Base-by-base conservation (phyloP, 2,329 filamentous ascomycete species). In the Neofusicoccum kwambonambiense region DNA sequence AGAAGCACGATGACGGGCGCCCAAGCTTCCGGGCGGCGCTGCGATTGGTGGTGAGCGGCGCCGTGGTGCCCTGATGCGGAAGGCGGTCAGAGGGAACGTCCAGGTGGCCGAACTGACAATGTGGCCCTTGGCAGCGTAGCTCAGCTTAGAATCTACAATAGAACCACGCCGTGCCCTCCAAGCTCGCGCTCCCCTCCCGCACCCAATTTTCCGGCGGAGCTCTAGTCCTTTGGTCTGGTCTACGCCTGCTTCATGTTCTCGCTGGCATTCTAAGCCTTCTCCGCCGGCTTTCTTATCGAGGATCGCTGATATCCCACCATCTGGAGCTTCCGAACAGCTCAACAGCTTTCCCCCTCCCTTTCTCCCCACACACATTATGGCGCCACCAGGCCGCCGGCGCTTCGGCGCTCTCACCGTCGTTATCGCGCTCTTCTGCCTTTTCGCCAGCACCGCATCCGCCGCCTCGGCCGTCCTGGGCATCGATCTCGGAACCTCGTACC, bases 401-500 rank as follows among this genome's bases (percentile, higher is more conserved):
- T 68, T 67, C 56, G 67, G 67, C 34, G 78, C 79, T 66, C 72
- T 83, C 65, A 70, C 82, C 13, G 70, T 85, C 56, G 70, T 87
- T 39, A 72, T 88, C 19, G 79, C 81, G 65, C 79, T 86, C 65
- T 69, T 84, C 64, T 78, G 86, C 64, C 79, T 89, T 65, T 83
- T 87, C 70, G 79, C 80, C 22, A 80, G 81, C 67, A 83, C 85
- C 61, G 84, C 86, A 65, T 86, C 85, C 64, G 87, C 86, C 64
- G 85, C 86, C 42, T 87, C 92, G 8, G 92, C 92, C 62, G 93
- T 98, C 17, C 83, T 99, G 22, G 95, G 95, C 68, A 86, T 99
- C 72, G 95, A 99, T 79, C 84, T 99, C 63, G 95, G 95, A 70
- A 97, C 95, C 64, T 92, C 97, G 77, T 97, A 96, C 81, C 91